These are phyloP conservation scores for Arthroderma sp. DNA, from an alignment of 2,329 filamentous ascomycete genomes.

Conservation along the genomic window DNA sequence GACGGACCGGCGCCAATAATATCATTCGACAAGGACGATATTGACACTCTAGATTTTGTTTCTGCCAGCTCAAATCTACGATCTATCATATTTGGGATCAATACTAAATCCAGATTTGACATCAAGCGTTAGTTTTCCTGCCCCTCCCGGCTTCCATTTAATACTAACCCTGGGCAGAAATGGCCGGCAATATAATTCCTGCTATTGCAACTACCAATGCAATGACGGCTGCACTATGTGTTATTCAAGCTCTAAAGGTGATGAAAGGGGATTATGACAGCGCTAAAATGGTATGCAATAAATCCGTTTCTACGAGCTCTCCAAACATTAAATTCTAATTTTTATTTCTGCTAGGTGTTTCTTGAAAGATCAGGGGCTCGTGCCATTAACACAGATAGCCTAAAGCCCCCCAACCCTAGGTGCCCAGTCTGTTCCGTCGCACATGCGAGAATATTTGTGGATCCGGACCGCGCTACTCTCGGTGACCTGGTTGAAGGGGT, in stretches of 20 bases:
- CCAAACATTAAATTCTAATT: conserved; percentile 4
- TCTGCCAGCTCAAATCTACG: conserved; percentile 80
- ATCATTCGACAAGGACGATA: conserved; percentile 91
- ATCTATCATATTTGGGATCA: conserved; percentile 78
- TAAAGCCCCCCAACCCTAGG: conserved; percentile 57
- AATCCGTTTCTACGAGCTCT: background rate
- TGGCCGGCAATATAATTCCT: conserved; percentile 98
- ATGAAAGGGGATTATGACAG: conserved; percentile 57
- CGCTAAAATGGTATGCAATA: conserved; percentile 53
- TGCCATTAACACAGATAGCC: conserved; percentile 42
- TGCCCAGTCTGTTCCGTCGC: conserved; percentile 74
- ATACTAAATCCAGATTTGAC: conserved; percentile 80
- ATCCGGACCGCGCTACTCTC: conserved; percentile 60
- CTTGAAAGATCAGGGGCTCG: conserved; percentile 53
- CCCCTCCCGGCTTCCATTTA: background rate
- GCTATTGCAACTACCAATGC: conserved; percentile 97
- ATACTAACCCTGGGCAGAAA: conserved; percentile 43
- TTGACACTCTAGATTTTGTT: conserved; percentile 90
- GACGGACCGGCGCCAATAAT: conserved; percentile 44
- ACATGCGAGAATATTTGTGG: conserved; percentile 53
- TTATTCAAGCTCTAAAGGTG: conserved; percentile 85
- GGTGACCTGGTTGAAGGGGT: conserved; percentile 66
- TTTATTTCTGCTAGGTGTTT: conserved; percentile 47
- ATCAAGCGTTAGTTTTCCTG: conserved; percentile 53
- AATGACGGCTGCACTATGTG: conserved; percentile 84